Conservation (phyloP, 176 grass and related monocot species). For the Musa acuminata region DNA sequence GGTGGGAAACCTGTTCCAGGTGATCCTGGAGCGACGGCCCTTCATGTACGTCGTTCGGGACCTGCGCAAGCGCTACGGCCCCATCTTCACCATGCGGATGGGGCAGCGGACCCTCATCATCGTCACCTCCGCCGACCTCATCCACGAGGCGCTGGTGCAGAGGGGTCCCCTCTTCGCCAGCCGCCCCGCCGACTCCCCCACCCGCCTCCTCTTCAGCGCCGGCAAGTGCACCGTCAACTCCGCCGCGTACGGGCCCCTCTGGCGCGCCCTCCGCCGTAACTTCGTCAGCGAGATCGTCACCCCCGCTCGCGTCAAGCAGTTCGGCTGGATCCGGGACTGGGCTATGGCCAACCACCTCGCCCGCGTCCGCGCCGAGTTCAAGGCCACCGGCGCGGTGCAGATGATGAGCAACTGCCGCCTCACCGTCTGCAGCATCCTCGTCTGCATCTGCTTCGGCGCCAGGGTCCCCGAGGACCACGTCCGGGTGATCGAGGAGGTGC, state of each 20-base stretch:
- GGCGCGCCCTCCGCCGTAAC: slow-evolving; percentile 81
- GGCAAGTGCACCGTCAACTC: slow-evolving; percentile 97
- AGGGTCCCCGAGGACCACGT: slow-evolving; percentile 73
- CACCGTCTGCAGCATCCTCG: slow-evolving; percentile 92
- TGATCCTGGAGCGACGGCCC: slow-evolving; percentile 67
- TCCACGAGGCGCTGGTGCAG: slow-evolving; percentile 93
- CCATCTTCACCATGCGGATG: slow-evolving; percentile 99
- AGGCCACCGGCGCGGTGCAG: slow-evolving; percentile 21
- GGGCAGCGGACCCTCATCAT: slow-evolving; percentile 78
- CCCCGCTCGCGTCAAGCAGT: slow-evolving; percentile 55
- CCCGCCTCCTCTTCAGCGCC: slow-evolving; percentile 79
- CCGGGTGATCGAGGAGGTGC: slow-evolving; percentile 71
- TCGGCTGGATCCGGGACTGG: slow-evolving; percentile 95
- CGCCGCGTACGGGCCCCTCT: slow-evolving; percentile 65
- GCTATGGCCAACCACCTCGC: slow-evolving; percentile 68
- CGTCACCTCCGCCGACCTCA: slow-evolving; percentile 67
- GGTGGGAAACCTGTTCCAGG: slow-evolving; percentile 95
- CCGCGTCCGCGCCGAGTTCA: slow-evolving; percentile 48
- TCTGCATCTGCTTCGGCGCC: slow-evolving; percentile 95
- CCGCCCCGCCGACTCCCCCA: slow-evolving; percentile 77
- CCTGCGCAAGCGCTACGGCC: slow-evolving; percentile 62
- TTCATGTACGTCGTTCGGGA: slow-evolving; percentile 98
- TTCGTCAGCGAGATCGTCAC: slow-evolving; percentile 86
- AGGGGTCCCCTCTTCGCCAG: slow-evolving; percentile 72
- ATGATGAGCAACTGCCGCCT: slow-evolving; percentile 71